Conservation (phyloP, 169 alveolate species). For the Sarcocystis neurona region DNA sequence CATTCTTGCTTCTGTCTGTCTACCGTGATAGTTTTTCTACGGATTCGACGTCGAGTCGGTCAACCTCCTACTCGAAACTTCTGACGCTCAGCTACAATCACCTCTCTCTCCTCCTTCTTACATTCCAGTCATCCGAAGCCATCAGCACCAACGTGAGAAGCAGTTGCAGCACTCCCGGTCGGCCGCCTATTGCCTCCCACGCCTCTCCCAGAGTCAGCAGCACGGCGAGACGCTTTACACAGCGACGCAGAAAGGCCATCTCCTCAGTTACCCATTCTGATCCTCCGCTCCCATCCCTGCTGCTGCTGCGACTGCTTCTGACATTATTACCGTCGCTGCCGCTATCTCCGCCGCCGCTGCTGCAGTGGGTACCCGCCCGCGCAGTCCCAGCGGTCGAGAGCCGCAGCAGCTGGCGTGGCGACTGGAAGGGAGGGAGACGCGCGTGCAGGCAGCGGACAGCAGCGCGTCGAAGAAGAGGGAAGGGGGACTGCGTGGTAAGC, state of each 20-base stretch:
- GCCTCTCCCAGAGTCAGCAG: conserved; percentile 31
- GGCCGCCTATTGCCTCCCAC: background rate
- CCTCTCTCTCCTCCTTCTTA: too few relatives aligned
- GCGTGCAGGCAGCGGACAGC: conserved; percentile 48
- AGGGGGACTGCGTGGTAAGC: conserved; percentile 55
- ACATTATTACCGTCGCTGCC: background rate
- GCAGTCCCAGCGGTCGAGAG: background rate
- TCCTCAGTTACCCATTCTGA: background rate
- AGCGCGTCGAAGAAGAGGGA: conserved; percentile 42
- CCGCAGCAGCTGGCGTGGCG: background rate
- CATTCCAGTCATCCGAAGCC: conserved; percentile 4
- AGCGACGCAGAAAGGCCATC: background rate
- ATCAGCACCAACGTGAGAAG: conserved; percentile 12
- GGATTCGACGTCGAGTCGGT: background rate
- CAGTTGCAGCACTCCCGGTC: conserved; percentile 13
- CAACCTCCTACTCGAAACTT: background rate
- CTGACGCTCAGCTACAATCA: too few relatives aligned
- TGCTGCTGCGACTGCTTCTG: background rate
- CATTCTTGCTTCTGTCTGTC: too few relatives aligned
- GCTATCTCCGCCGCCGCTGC: background rate
- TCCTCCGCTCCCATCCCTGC: background rate
- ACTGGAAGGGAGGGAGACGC: conserved; percentile 36
- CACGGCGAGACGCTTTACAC: conserved; percentile 29
- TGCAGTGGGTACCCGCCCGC: background rate
- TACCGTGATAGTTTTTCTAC: too few relatives aligned